A percentile compares a stretch with the other conserved stretches of the same genome.
phyloP scores from a whole-genome alignment of 2,329 filamentous ascomycete genomes.

The Dothistroma septosporum region DNA sequence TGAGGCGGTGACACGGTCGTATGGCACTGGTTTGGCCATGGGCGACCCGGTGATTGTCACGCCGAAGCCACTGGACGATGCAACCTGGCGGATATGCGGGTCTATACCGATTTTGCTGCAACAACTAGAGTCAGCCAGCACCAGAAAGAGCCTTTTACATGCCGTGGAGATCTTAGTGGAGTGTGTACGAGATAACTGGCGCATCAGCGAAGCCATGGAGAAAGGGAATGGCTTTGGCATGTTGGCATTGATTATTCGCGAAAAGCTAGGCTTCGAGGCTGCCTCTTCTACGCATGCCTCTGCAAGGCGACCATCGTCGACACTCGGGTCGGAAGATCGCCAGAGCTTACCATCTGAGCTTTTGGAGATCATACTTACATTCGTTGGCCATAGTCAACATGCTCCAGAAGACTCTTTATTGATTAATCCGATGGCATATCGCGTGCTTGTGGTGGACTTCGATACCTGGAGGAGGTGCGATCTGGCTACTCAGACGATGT shows the following conservation, averaged over 20 bases:
- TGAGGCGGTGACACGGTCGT: conserved; percentile 75
- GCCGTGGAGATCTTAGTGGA: conserved; percentile 81
- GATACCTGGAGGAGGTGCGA: conserved; percentile 87
- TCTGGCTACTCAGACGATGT: conserved; percentile 73
- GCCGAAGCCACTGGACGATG: conserved; percentile 84
- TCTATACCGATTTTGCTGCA: conserved; percentile 82
- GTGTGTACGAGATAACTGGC: conserved; percentile 85
- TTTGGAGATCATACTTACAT: conserved; percentile 72
- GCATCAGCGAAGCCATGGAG: conserved; percentile 98
- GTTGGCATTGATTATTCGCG: conserved; percentile 74
- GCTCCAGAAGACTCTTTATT: conserved; percentile 84
- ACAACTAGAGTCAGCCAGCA: conserved; percentile 71
- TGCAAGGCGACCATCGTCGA: conserved; percentile 19
- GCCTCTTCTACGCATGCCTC: conserved; percentile 22
- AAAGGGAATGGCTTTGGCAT: conserved; percentile 91
- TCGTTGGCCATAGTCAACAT: conserved; percentile 82
- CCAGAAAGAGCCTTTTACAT: conserved; percentile 65
- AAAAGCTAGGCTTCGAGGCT: conserved; percentile 64
- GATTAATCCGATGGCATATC: conserved; percentile 90
- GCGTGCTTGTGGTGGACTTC: conserved; percentile 84
- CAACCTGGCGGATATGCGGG: conserved; percentile 87
- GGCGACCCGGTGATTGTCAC: conserved; percentile 77
- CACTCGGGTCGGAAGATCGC: conserved; percentile 41
- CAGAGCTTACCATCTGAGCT: conserved; percentile 56
- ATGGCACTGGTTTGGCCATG: conserved; percentile 76